Evolutionary conservation across 768 basidiomycete genomes (phyloP).

Genomic region (Boletales sp.): DNA sequence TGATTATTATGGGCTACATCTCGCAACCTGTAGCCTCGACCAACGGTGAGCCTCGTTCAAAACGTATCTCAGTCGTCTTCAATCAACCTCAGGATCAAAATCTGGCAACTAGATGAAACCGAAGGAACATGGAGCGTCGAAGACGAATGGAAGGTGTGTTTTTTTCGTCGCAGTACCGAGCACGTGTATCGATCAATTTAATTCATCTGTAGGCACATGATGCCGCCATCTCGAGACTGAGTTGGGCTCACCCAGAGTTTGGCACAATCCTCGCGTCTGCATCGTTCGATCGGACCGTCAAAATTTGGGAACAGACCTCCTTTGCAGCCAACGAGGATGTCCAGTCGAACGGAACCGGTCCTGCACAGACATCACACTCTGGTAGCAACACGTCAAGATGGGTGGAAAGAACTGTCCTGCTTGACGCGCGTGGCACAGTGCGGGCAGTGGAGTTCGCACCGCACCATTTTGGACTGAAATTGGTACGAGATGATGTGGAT

Average conservation of each 20-base stretch:
- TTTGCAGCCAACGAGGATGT: conserved; percentile 27
- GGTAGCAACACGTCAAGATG: conserved; percentile 48
- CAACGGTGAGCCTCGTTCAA: conserved; percentile 53
- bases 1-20: conserved; percentile 82
- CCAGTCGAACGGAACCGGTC: conserved; percentile 21
- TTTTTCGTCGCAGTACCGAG: neutral
- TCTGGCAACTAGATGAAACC: conserved; percentile 75
- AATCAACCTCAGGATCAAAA: conserved; percentile 56
- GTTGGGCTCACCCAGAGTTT: conserved; percentile 93
- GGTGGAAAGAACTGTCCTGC: conserved; percentile 69
- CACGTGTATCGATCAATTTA: neutral
- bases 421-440: conserved; percentile 84
- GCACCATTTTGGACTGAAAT: conserved; percentile 80
- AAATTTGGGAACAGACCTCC: conserved; percentile 80
- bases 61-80: conserved; percentile 8
- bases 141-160: conserved; percentile 86
- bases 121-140: conserved; percentile 74
- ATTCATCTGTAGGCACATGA: conserved; percentile 77
- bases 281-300: conserved; percentile 88
- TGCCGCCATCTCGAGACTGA: conserved; percentile 76
- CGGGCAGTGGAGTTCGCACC: conserved; percentile 86
- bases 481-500: conserved; percentile 47
- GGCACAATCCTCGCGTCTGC: conserved; percentile 83
- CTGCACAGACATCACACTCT: conserved; percentile 8
- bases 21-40: conserved; percentile 81